Conservation (phyloP, 192 early-diverging fungal genomes). For the Mortierella alpina region DNA sequence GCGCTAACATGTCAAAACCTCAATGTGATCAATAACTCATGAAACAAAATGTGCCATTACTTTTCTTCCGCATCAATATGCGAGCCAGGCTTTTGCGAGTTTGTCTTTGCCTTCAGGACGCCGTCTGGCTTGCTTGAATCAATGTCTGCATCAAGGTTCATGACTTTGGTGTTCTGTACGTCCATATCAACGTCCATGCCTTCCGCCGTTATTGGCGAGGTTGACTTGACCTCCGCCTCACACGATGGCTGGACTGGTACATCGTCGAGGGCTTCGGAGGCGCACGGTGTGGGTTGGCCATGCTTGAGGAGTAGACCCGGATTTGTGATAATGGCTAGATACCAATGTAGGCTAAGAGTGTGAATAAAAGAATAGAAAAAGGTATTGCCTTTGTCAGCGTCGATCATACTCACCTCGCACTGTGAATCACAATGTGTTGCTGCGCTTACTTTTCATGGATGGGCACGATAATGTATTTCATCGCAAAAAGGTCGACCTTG, state of each 20-base stretch:
- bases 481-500: constrained; percentile 79
- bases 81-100: no score
- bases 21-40: background rate
- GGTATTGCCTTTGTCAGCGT: background rate
- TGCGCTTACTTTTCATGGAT: constrained; percentile 84
- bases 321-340: constrained; percentile 84
- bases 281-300: background rate
- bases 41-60: background rate
- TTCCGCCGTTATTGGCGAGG: background rate
- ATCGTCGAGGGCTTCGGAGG: background rate
- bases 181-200: constrained; percentile 22
- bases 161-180: background rate
- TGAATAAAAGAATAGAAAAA: background rate
- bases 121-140: no score
- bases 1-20: background rate
- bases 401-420: no score
- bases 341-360: constrained; percentile 82
- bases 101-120: background rate
- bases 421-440: background rate
- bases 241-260: no score
- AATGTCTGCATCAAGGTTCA: no score
- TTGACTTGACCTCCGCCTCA: background rate
- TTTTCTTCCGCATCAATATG: constrained; percentile 17
- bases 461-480: constrained; percentile 83
- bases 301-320: constrained; percentile 60